Base-by-base conservation (phyloP, 371 early-diverging fungal species). In the Mortierella sp. region DNA sequence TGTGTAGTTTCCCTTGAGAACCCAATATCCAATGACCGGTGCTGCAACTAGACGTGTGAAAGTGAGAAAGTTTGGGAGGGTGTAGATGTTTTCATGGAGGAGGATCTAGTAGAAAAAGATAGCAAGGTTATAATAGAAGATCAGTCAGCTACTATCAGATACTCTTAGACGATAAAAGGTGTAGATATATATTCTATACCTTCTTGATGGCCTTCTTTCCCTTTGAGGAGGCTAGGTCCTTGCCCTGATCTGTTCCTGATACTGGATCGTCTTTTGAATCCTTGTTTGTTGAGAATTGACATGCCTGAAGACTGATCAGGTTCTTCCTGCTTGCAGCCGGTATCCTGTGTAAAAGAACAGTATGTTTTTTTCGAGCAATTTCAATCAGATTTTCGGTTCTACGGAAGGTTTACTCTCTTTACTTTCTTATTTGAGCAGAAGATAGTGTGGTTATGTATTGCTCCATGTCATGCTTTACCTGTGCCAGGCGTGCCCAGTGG, bases 21-120 rank as follows among this genome's bases (percentile, higher is more conserved):
- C 94, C 32, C 94, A 84, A 69, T 94, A 92, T 21, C 98, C 97
- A 54, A 98, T 89, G 47, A 90, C 86, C 2, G 98, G 98, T 11
- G 97, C 86, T 8, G 93, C 81, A 12, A 87, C 55, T 8, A 94
- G 70, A 31, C 97, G 87, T 11, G 90, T 79, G 56, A 93, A 80
- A 4, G 97, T 97, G 64, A 98, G 79, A 6, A 90, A 72, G 70
- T 98, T 97, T 2, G 98, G 95, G 27, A 95, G 79, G 1, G 95
- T 97, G 73, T 92, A 91, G 43, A 98, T 93, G 64, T 94, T 90
- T 78, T 96, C 97, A 19, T 80, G 84, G 27, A 78, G 49, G 24
- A 60, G 28, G 3, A 27, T 42, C 76, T 70, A 50, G 24, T 24
- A 30, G 43, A 43, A 21, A 37, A 19, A 41, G 24, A 4, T 3